These are phyloP conservation scores for Fusarium graminum DNA, from an alignment of 2,329 filamentous ascomycete genomes.

Conservation along the genomic window DNA sequence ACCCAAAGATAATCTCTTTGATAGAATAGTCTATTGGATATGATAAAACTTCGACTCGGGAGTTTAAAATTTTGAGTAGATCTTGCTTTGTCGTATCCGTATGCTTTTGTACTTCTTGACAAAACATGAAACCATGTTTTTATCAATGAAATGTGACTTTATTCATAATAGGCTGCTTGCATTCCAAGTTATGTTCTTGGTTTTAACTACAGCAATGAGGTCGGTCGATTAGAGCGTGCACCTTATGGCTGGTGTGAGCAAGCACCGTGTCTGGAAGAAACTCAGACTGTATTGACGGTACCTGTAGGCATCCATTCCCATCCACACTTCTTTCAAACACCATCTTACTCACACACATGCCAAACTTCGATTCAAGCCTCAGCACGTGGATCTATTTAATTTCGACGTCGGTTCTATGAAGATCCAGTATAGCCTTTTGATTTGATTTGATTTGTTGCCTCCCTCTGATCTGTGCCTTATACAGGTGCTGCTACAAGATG, in stretches of 20 bases:
- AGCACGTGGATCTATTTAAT: background rate
- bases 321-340: background rate
- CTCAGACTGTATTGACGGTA: background rate
- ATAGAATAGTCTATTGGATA: background rate
- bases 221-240: too few species aligned
- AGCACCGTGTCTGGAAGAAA: background rate
- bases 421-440: slow-evolving; percentile 1
- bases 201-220: too few species aligned
- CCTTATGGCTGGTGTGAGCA: background rate
- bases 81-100: too few species aligned
- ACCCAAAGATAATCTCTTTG: background rate
- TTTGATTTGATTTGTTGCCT: background rate
- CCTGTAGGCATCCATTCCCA: slow-evolving; percentile 8
- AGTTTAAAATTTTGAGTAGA: too few species aligned
- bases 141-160: too few species aligned
- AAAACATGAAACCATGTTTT: too few species aligned
- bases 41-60: background rate
- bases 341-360: background rate
- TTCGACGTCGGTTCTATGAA: background rate
- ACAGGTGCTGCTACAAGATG: slow-evolving; percentile 27
- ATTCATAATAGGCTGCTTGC: too few species aligned
- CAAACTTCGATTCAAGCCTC: background rate
- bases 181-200: too few species aligned
- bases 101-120: too few species aligned
- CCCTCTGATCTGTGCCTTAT: background rate